Conservation (phyloP, 2,329 filamentous ascomycete genomes). For the Cercospora brassicicola region DNA sequence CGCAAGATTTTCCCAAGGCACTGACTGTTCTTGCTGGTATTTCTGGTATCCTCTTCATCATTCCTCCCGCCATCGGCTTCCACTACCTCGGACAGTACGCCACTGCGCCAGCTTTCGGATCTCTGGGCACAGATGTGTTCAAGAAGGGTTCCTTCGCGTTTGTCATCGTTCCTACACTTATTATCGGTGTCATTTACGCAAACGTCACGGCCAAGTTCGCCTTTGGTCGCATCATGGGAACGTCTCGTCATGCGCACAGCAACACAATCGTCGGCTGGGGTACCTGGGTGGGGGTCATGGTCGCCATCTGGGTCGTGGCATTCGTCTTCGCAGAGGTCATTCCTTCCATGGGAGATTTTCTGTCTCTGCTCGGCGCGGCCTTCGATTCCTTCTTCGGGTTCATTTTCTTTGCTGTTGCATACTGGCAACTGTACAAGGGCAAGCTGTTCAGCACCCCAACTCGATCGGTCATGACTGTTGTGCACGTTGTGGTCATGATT, state of each 20-base stretch:
- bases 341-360: conserved; percentile 53
- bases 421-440: conserved; percentile 48
- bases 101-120: conserved; percentile 53
- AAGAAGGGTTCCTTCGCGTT: conserved; percentile 54
- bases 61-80: conserved; percentile 53
- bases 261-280: conserved; percentile 52
- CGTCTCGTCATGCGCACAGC: conserved; percentile 48
- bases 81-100: conserved; percentile 52
- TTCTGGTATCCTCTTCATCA: conserved; percentile 52
- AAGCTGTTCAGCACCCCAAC: conserved; percentile 42
- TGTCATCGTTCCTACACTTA: conserved; percentile 53
- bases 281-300: conserved; percentile 48
- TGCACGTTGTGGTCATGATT: conserved; percentile 50
- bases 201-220: conserved; percentile 53
- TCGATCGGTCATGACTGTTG: conserved; percentile 46
- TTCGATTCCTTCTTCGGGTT: conserved; percentile 55
- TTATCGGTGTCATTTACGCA: conserved; percentile 54
- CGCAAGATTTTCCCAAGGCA: conserved; percentile 54
- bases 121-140: conserved; percentile 46
- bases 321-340: conserved; percentile 54
- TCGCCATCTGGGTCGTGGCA: conserved; percentile 46
- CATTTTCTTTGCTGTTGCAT: conserved; percentile 54
- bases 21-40: conserved; percentile 50
- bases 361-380: conserved; percentile 50
- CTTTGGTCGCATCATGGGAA: conserved; percentile 49